Conservation (phyloP, 257 asterid genomes). For the Anisodus acutangulus region DNA sequence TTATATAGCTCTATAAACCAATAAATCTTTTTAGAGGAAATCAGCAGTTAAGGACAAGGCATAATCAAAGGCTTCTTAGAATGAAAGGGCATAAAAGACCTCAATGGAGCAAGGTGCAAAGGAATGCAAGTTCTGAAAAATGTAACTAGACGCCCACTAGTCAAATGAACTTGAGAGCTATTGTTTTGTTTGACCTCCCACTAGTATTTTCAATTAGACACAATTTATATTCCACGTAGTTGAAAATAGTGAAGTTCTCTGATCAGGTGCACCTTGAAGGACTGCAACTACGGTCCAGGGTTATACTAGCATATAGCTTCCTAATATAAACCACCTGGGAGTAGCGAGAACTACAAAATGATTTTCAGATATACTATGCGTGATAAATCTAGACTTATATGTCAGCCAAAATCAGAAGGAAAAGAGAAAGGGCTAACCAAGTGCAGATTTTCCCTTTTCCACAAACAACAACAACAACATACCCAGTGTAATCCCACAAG, state of each 20-base stretch:
- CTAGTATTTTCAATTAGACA: background rate
- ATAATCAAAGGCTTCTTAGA: background rate
- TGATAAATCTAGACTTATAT: background rate
- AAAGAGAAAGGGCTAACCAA: background rate
- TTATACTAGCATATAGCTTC: conserved; percentile 12
- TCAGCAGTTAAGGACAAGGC: conserved; percentile 21
- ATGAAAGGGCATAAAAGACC: conserved; percentile 9
- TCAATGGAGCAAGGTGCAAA: conserved; percentile 1
- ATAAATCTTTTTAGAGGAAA: conserved; percentile 19
- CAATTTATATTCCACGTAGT: background rate
- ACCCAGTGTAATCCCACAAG: no score
- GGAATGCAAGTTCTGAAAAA: background rate
- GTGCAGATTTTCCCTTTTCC: background rate
- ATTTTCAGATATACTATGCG: background rate
- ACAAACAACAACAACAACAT: background rate
- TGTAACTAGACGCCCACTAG: background rate
- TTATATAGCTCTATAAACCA: background rate
- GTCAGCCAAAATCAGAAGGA: background rate
- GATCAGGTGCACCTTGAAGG: background rate
- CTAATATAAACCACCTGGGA: conserved; percentile 8
- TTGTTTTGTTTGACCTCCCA: background rate
- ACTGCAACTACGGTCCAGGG: background rate
- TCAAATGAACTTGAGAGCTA: conserved; percentile 20
- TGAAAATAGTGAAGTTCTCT: background rate
- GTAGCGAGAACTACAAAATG: background rate